Evolutionary conservation across 2,329 filamentous ascomycete species (phyloP), one percentile per base, ranked within the genome.

Genomic region (Epicoccum sorghinum): DNA sequence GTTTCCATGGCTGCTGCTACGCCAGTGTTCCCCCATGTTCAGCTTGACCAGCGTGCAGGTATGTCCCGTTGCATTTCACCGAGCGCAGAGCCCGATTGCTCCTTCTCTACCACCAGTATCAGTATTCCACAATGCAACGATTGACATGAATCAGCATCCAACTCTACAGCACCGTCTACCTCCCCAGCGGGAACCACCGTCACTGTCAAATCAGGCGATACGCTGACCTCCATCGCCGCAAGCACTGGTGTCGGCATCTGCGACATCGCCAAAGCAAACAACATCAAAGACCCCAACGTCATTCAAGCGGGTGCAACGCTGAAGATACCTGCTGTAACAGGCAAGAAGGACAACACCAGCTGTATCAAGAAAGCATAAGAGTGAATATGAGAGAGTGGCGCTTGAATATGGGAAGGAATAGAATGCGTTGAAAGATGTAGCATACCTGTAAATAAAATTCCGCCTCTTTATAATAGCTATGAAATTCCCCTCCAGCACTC

Each of bases 1-100:
- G 29, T 55, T 7, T 49, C 45, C 18, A 67, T 37, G 13, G 52
- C 65, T 8, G 56, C 61, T 47, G 63, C 47, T 1, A 64, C 67
- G 36, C 59, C 62, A 22, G 57, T 53, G 2, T 64, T 62, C 36
- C 42, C 42, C 33, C 32, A 32, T 32, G 43, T 50, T 24, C 32
- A 50, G 33, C 47, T 44, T 18, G 24, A 33, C 7, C 48, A 51
- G 10, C 41, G 48, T 27, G 32, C 33, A 22, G 39, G 48, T 51
- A 40, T 30, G 48, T 18, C 4, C 9, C 32, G 3, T 18, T 18
- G 18, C 18, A 18, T 18, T 3, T 18, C 18, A 18, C 18, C 18
- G 18, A 18, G 18, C 18, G 18, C 18, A 18, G 18, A 3, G 18
- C 18, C 1, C 18, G 18, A 18, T 18, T 18, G 18, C 18, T 18